Percentiles rank a stretch among this genome's conserved stretches.
phyloP scores from a whole-genome alignment of 441 rosid species.

The Rhodomyrtus psidioides region DNA sequence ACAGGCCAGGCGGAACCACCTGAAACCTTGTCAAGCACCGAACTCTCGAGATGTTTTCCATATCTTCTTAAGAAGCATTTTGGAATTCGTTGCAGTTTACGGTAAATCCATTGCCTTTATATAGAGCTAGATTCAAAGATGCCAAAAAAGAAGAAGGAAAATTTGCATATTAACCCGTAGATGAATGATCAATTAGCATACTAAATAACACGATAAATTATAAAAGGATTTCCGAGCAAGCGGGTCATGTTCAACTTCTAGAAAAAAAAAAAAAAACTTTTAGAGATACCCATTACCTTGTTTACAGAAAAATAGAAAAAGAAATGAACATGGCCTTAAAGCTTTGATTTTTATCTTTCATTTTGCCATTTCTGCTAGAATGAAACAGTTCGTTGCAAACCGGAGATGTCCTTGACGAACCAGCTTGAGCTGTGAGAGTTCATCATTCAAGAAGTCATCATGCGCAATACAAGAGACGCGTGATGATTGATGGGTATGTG shows the following conservation, averaged over 20 bases:
- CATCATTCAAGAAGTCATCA: background rate
- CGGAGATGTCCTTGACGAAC: background rate
- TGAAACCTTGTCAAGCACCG: background rate
- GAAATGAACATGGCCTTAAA: background rate
- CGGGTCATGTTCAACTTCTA: background rate
- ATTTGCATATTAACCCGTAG: background rate
- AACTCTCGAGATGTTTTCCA: background rate
- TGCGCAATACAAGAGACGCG: background rate
- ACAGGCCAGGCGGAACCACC: background rate
- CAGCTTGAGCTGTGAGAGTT: background rate
- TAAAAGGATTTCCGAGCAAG: too few species aligned
- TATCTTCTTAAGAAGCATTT: background rate
- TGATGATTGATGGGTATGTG: background rate
- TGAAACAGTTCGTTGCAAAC: background rate
- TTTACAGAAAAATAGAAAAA: too few species aligned
- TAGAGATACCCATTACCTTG: background rate
- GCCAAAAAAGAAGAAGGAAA: background rate
- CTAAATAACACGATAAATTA: background rate
- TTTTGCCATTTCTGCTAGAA: background rate
- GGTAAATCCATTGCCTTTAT: background rate
- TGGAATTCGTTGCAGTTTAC: background rate
- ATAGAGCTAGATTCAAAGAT: background rate
- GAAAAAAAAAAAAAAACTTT: too few species aligned
- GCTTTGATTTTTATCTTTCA: background rate
- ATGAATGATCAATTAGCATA: background rate